Evolutionary conservation across 2,329 filamentous ascomycete genomes (phyloP).

Genomic region (Elsinoe perseae): DNA sequence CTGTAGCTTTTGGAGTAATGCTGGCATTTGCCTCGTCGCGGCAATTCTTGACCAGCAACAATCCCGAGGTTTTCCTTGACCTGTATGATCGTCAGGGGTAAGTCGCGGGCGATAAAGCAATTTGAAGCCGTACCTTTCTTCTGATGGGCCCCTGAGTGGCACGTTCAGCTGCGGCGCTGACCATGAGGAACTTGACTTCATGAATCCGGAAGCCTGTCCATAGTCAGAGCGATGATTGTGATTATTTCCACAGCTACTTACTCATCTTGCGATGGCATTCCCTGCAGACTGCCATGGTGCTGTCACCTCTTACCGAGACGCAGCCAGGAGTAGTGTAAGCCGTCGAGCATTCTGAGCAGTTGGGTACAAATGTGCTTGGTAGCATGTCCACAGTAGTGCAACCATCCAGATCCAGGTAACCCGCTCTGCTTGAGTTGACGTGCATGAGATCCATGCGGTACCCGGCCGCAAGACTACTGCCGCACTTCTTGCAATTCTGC

Average conservation of each 20-base stretch:
- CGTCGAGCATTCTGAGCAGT: conserved; percentile 68
- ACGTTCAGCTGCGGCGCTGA: conserved; percentile 43
- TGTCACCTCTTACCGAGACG: conserved; percentile 65
- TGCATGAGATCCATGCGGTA: conserved; percentile 62
- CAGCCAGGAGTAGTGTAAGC: conserved; percentile 55
- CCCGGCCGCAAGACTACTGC: conserved; percentile 40
- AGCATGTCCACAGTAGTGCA: conserved; percentile 70
- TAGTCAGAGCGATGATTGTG: not conserved
- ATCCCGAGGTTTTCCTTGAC: conserved; percentile 48
- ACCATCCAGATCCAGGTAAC: conserved; percentile 68
- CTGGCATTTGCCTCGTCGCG: conserved; percentile 44
- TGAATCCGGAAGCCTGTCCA: conserved; percentile 59
- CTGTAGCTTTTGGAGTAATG: conserved; percentile 50
- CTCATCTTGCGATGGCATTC: conserved; percentile 73
- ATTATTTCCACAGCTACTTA: conserved; percentile 27
- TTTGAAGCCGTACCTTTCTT: conserved; percentile 23
- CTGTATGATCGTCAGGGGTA: conserved; percentile 22
- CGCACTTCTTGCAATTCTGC: conserved; percentile 50
- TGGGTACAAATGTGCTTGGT: conserved; percentile 70
- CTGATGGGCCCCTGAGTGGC: conserved; percentile 25
- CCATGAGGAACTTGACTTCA: conserved; percentile 67
- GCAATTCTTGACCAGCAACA: conserved; percentile 47
- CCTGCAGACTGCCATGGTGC: conserved; percentile 65
- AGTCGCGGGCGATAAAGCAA: not conserved
- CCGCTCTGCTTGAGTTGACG: conserved; percentile 62